Evolutionary conservation across 139 green algal genomes (phyloP).

Genomic region (Chloropicon primus): DNA sequence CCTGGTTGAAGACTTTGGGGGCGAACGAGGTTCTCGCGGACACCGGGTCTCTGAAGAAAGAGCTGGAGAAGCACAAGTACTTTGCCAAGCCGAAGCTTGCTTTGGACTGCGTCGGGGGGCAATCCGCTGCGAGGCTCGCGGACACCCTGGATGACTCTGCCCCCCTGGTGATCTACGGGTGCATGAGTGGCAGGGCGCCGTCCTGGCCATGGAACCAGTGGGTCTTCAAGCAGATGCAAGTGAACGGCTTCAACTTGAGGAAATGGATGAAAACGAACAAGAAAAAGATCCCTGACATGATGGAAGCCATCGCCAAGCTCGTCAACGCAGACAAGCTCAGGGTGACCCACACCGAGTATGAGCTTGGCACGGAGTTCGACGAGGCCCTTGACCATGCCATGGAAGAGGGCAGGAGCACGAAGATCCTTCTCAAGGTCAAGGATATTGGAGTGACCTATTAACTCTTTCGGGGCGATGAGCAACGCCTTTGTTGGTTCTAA

Average conservation of each 20-base stretch:
- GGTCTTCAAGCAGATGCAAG: conserved; percentile 44
- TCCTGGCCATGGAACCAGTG: conserved; percentile 53
- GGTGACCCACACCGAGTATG: conserved; percentile 54
- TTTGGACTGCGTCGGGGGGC: conserved; percentile 65
- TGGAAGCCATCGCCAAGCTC: conserved; percentile 56
- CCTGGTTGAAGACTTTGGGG: conserved; percentile 28
- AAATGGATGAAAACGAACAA: conserved; percentile 40
- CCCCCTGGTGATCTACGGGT: conserved; percentile 63
- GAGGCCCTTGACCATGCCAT: conserved; percentile 64
- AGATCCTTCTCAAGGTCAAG: conserved; percentile 41
- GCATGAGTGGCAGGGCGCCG: conserved; percentile 44
- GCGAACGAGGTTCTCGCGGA: conserved; percentile 31
- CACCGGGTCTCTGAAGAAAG: conserved; percentile 38
- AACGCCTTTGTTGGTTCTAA: too few relatives aligned
- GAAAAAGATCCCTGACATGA: conserved; percentile 33
- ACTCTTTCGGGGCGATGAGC: too few relatives aligned
- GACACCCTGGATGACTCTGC: conserved; percentile 22
- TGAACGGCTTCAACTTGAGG: conserved; percentile 36
- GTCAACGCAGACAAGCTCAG: conserved; percentile 49
- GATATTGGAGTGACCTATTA: conserved; percentile 22
- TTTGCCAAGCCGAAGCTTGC: conserved; percentile 66
- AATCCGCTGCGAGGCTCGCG: conserved; percentile 37
- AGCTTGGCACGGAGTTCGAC: conserved; percentile 47
- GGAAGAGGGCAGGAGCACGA: conserved; percentile 44
- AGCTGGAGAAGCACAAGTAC: conserved; percentile 59